Percentiles rank a stretch among this genome's conserved stretches.
phyloP scores from a whole-genome alignment of 441 rosid genomes.

The Raphanus hybrid region DNA sequence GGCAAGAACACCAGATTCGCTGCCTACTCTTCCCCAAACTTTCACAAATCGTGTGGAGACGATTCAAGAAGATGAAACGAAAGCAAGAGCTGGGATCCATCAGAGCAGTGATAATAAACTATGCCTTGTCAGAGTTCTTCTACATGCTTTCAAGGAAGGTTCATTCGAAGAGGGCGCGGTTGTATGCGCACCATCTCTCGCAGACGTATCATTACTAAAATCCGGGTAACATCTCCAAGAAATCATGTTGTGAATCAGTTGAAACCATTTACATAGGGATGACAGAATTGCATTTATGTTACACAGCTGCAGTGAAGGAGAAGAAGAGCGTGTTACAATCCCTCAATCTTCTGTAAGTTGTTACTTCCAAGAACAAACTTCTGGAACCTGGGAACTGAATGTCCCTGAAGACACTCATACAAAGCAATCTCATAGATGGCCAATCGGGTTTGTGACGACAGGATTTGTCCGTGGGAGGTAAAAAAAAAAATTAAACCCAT shows the following conservation, averaged over 20 bases:
- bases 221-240: slow-evolving; percentile 53
- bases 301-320: slow-evolving; percentile 52
- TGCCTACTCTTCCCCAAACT: slow-evolving; percentile 51
- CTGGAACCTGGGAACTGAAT: slow-evolving; percentile 74
- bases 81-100: slow-evolving; percentile 41
- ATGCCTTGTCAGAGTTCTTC: slow-evolving; percentile 75
- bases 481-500: slow-evolving; percentile 23
- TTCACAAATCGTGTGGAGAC: slow-evolving; percentile 42
- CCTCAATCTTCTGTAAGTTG: slow-evolving; percentile 59
- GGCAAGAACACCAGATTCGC: slow-evolving; percentile 63
- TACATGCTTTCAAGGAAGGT: slow-evolving; percentile 80
- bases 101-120: slow-evolving; percentile 46
- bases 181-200: slow-evolving; percentile 64
- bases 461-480: slow-evolving; percentile 90
- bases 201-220: slow-evolving; percentile 63
- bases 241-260: slow-evolving; percentile 2
- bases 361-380: slow-evolving; percentile 63
- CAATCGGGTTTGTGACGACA: slow-evolving; percentile 85
- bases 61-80: slow-evolving; percentile 43
- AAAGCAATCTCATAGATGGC: slow-evolving; percentile 60
- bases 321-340: slow-evolving; percentile 54
- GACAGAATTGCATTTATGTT: slow-evolving; percentile 11
- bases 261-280: slow-evolving; percentile 22
- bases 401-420: slow-evolving; percentile 55
- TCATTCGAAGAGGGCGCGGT: slow-evolving; percentile 88